Evolutionary conservation across 257 asterid genomes (phyloP), one percentile per base, ranked within the genome.

Genomic region (Primulina tabacum): DNA sequence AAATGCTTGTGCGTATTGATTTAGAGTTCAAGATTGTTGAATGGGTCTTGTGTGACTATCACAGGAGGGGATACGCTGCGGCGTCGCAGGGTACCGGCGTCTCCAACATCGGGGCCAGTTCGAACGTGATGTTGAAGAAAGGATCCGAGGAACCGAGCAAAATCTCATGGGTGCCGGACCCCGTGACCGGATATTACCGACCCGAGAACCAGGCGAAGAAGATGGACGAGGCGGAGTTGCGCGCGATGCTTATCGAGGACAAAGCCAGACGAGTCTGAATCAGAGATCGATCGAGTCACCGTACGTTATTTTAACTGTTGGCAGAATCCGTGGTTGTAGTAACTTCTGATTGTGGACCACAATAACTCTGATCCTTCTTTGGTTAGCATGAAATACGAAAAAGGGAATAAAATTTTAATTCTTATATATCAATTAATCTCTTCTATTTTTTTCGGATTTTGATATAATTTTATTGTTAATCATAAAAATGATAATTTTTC

Each of bases 161-260:
- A 76, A 70, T 73, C 14, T 58, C 87, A 24, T 85, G 90, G 93
- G 87, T 77, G 64, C 93, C 93, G 69, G 90, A 87, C 81, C 90
- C 93, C 61, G 81, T 70, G 0, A 87, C 93, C 52, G 93, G 93
- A 0, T 78, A 71, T 63, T 85, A 84, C 72, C 64, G 87, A 11
- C 93, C 90, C 17, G 93, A 82, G 64, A 80, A 67, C 21, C 69
- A 76, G 60, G 74, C 9, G 4, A 71, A 81, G 32, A 84, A 83
- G 17, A 28, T 78, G 59, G 93, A 83, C 61, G 87, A 88, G 28
- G 88, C 71, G 0, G 93, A 87, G 77, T 40, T 85, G 59, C 72
- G 93, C 37, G 76, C n/a, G 47, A 63, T 68, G 78, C 84, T 81
- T 7, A 18, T 79, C 55, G 76, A 82, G 75, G 81, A 38, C 80